Base-by-base conservation (phyloP, 176 grass and related monocot species). In the Oryza nivara region DNA sequence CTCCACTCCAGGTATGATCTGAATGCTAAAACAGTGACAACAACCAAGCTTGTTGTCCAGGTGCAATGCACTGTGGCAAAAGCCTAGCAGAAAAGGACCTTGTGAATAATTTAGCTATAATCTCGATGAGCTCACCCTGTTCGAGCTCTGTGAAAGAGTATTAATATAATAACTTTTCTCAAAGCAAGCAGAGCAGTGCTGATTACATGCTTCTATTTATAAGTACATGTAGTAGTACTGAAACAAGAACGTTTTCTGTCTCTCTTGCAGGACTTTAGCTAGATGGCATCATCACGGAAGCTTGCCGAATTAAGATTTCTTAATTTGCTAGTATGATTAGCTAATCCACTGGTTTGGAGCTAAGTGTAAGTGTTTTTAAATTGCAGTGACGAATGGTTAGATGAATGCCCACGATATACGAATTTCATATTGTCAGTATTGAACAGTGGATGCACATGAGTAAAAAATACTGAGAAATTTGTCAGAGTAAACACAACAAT, bases 31-130 rank as follows among this genome's bases (percentile, higher is more conserved):
- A 58, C 19, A 58, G 7, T 58, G 54, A 58, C 54, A 58, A 16
- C 54, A 58, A 56, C 51, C 16, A 36, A 17, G 12, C 28, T 65
- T 41, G 6, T 20, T 6, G 17, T 58, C 20, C 9, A 68, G 73
- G 63, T 68, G 26, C 82, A 76, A 68, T 67, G 45, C 44, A 68
- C 30, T 12, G 13, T 41, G 46, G 17, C 73, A 19, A 75, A 67
- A 75, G 60, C 60, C 56, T 65, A 13, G 47, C 11, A 36, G 16
- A 68, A 68, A 66, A 68, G 56, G 19, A 68, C 32, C 44, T 68
- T 32, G 43, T 22, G 43, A 22, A 36, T 67, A 49, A 54, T 26
- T 82, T 63, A 60, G 23, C 44, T 25, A n/a, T 48, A 11, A 15
- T 45, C 51, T 20, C 68, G 68, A 73, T 26, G 72, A 72, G 13